These are phyloP conservation scores for Hymenoscyphus occultus DNA, from an alignment of 2,329 filamentous ascomycete genomes.

Conservation along the genomic window DNA sequence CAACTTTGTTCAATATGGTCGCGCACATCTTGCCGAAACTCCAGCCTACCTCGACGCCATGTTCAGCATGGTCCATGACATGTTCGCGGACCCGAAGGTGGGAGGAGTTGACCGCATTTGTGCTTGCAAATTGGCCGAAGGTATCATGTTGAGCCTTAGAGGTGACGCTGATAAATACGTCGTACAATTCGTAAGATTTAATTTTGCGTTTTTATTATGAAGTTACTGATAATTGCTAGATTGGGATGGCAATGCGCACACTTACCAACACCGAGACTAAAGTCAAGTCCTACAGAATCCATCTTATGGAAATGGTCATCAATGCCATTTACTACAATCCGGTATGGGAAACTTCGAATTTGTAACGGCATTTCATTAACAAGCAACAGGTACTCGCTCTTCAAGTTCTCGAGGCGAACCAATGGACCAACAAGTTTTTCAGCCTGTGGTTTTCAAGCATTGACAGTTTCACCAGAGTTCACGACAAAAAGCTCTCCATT, in stretches of 20 bases:
- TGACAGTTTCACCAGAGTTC: constrained; percentile 86
- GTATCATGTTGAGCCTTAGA: constrained; percentile 92
- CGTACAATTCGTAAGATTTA: constrained; percentile 62
- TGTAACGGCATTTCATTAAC: not conserved
- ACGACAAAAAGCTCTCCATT: constrained; percentile 98
- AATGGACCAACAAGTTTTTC: constrained; percentile 99
- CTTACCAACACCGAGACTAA: constrained; percentile 73
- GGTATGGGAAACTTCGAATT: constrained; percentile 23
- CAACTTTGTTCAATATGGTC: constrained; percentile 95
- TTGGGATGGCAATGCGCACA: constrained; percentile 82
- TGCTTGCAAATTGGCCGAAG: constrained; percentile 95
- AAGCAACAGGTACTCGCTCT: constrained; percentile 60
- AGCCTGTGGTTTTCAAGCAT: constrained; percentile 97
- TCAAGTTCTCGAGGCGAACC: constrained; percentile 82
- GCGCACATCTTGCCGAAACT: constrained; percentile 74
- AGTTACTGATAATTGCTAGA: constrained; percentile 36
- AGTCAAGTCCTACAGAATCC: constrained; percentile 90
- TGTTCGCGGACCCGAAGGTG: constrained; percentile 90
- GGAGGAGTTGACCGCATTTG: constrained; percentile 93
- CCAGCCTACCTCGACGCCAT: constrained; percentile 84
- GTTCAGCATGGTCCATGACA: constrained; percentile 90
- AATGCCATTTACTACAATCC: constrained; percentile 98
- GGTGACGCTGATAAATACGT: constrained; percentile 86
- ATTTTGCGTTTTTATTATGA: too few relatives aligned
- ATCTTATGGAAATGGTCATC: constrained; percentile 98